Evolutionary conservation across 768 basidiomycete genomes (phyloP), one percentile per base, ranked within the genome.

Genomic region (Lactifluus subvellereus): DNA sequence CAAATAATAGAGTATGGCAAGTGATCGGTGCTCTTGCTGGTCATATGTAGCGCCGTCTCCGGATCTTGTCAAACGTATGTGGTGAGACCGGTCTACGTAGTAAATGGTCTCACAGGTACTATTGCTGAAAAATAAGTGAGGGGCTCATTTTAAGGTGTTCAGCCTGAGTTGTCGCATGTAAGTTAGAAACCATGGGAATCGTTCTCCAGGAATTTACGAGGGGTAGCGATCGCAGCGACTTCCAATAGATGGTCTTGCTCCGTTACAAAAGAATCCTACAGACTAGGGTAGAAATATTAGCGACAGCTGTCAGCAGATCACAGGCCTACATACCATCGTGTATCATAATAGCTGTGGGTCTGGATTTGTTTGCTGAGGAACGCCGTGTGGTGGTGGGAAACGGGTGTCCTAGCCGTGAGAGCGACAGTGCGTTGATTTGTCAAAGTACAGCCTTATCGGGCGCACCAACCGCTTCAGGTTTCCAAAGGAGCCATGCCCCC

Each of bases 211-310:
- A n/a, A 50, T 56, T 65, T 33, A 65, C 64, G 32, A 27, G 27
- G 56, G 6, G 60, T 57, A 9, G 43, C 60, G 13, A 65, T 60
- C 8, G 59, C 49, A 22, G 64, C 64, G 13, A 65, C 64, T 53
- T 65, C 62, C 16, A 57, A 35, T 14, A 60, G 32, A 14, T 65
- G 48, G 1, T 49, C 64, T 40, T 57, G 40, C 40, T 22, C 42
- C n/a, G 51, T 49, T 30, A 61, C 35, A 8, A 61, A 62, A 2
- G 27, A 42, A 38, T 62, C 61, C 13, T 59, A 11, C 64, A 45
- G n/a, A 65, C 61, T 54, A 38, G 9, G 7, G 14, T 14, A 5
- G 18, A 18, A 13, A 13, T 35, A 18, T 61, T 35, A 61, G 47
- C 1, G 13, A 51, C 22, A 6, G 22, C 6, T 10, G 13, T 4